Conservation (phyloP, 768 basidiomycete species). For the Hysterangium stoloniferum region DNA sequence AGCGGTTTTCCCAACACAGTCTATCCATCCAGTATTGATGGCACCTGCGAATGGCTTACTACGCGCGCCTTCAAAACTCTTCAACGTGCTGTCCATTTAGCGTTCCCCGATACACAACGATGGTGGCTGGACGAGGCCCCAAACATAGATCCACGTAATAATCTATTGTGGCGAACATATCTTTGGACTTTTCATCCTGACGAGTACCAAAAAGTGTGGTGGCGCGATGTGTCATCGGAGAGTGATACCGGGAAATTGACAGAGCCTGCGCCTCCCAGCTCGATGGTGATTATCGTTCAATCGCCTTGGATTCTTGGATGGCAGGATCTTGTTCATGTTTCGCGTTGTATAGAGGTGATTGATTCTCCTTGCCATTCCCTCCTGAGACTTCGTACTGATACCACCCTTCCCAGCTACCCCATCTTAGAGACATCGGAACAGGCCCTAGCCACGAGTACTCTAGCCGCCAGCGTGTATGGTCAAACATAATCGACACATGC, state of each 20-base stretch:
- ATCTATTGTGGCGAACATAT: slow-evolving; percentile 19
- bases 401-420: neutral
- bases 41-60: slow-evolving; percentile 34
- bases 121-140: slow-evolving; percentile 24
- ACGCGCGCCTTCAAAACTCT: slow-evolving; percentile 45
- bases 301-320: slow-evolving; percentile 33
- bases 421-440: neutral
- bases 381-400: neutral
- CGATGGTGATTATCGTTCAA: slow-evolving; percentile 27
- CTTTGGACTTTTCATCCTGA: slow-evolving; percentile 20
- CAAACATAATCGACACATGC: slow-evolving; percentile 29
- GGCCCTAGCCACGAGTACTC: neutral
- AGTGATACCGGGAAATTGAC: neutral
- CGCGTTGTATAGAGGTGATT: slow-evolving; percentile 14
- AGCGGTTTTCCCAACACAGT: neutral
- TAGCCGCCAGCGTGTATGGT: slow-evolving; percentile 20
- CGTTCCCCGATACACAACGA: slow-evolving; percentile 21
- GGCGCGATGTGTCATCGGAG: neutral
- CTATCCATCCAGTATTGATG: neutral
- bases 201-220: neutral
- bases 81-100: slow-evolving; percentile 32
- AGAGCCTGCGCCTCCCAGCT: slow-evolving; percentile 11
- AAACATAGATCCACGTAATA: slow-evolving; percentile 9
- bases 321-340: slow-evolving; percentile 28
- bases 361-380: neutral